Evolutionary conservation across 306 rosid species (phyloP).

Genomic region (Pyrus pyrifolia): DNA sequence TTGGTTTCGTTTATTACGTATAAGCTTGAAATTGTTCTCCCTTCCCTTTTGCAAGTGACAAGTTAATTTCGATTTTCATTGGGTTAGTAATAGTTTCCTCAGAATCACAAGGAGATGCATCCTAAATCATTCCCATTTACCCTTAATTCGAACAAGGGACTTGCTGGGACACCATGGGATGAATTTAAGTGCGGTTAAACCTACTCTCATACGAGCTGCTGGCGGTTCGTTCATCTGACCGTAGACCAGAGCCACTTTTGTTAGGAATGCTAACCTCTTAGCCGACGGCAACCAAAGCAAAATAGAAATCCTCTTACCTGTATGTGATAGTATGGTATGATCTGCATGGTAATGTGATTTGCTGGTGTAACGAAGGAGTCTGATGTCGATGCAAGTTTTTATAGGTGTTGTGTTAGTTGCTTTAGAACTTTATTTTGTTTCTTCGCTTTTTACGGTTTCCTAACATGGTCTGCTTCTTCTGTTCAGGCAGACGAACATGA

Average conservation of each 20-base stretch:
- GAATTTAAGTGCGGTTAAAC: background rate
- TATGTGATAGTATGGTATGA: background rate
- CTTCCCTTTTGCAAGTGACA: too few species aligned
- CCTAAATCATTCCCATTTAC: background rate
- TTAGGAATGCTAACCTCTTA: background rate
- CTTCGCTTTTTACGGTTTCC: background rate
- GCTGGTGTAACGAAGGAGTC: background rate
- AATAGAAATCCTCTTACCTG: background rate
- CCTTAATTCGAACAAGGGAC: background rate
- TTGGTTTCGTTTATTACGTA: background rate
- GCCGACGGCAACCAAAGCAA: background rate
- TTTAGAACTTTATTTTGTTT: slow-evolving; percentile 1
- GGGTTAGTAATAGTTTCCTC: background rate
- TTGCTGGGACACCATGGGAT: background rate
- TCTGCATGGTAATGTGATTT: too few species aligned
- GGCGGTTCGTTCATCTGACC: too few species aligned
- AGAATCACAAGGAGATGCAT: background rate
- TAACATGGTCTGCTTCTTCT: slow-evolving; percentile 1
- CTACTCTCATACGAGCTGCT: too few species aligned
- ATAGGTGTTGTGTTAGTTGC: background rate
- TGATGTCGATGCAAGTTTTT: background rate
- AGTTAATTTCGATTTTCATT: background rate
- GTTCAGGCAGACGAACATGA: slow-evolving; percentile 85
- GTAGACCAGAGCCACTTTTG: too few species aligned
- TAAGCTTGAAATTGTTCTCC: background rate